Base-by-base conservation (phyloP, 768 basidiomycete genomes). In the Boletus rufocinnamomeus region DNA sequence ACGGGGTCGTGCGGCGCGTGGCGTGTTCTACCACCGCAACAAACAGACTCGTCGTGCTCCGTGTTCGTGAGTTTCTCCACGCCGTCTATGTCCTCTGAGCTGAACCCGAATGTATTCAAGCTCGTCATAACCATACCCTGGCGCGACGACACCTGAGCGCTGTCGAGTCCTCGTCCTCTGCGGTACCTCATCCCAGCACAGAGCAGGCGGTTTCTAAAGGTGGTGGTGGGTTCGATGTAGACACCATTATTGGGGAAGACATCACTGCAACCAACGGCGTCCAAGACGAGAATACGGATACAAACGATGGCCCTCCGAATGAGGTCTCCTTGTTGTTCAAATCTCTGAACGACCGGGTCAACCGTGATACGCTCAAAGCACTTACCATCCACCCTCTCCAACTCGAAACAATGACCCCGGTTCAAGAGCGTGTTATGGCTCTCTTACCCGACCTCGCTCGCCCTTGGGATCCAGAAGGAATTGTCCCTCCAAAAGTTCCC, bases 371-470 rank as follows among this genome's bases (percentile, higher is more conserved):
- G 0, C 73, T 89, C 23, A 77, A 80, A 52, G 88, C 91, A 13
- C 77, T 94, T 47, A 85, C 81, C 3, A 66, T 74, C 40, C 74
- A 71, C 23, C 91, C 92, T 0, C 89, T 93, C 79, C 75, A 80
- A 21, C 81, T 91, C 58, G 79, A 71, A 8, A 76, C 78, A 49
- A 93, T 96, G 93, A 86, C 89, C 1, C 70, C 84, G 6, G 95
- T 98, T 3, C 95, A 97, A 71, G 82, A 84, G 10, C 81, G 85
- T 52, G 92, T 98, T 8, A 76, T 93, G 3, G 80, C 82, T 10
- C 79, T 91, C 52, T 82, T 98, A 27, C 93, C 95, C 13, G 76
- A 80, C 6, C 76, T 97, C 27, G 80, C 83, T 16, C 69, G 76
- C 19, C 84, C 88, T 11, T 80, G 83, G 67, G 67, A 78, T 52